These are phyloP conservation scores for Globisporangium solare DNA, from an alignment of 352 stramenopile species.

Conservation along the genomic window DNA sequence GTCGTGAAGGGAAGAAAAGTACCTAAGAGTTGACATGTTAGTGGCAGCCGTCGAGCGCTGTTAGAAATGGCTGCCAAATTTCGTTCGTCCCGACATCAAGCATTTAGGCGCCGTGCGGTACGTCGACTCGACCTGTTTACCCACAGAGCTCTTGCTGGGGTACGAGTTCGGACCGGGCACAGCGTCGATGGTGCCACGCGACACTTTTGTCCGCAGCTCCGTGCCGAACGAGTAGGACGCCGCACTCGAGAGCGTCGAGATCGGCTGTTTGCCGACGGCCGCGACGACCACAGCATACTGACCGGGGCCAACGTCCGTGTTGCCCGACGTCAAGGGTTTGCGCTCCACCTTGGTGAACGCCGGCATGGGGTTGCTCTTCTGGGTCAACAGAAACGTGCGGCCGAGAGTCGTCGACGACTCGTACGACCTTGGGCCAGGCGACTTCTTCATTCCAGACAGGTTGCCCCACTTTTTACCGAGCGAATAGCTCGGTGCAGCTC, in stretches of 20 bases:
- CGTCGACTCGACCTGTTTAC: slow-evolving; percentile 58
- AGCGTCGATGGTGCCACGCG: slow-evolving; percentile 20
- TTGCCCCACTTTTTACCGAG: slow-evolving; percentile 71
- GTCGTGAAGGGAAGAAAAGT: not conserved
- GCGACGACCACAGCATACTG: slow-evolving; percentile 71
- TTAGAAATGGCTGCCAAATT: slow-evolving; percentile 76
- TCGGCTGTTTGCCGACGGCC: slow-evolving; percentile 54
- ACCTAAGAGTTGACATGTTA: not conserved
- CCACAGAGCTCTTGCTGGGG: slow-evolving; percentile 52
- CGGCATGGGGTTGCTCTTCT: slow-evolving; percentile 52
- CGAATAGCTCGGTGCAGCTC: slow-evolving; percentile 58
- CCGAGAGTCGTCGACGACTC: slow-evolving; percentile 55
- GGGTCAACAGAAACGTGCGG: slow-evolving; percentile 64
- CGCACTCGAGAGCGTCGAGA: slow-evolving; percentile 53
- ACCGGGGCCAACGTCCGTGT: slow-evolving; percentile 57
- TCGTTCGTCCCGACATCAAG: slow-evolving; percentile 77
- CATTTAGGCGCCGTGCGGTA: slow-evolving; percentile 59
- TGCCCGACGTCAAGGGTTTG: slow-evolving; percentile 44
- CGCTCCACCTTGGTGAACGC: slow-evolving; percentile 69
- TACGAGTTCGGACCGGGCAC: slow-evolving; percentile 47
- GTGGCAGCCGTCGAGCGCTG: too few relatives aligned
- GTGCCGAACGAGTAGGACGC: slow-evolving; percentile 69
- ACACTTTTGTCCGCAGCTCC: slow-evolving; percentile 39
- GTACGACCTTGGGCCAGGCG: slow-evolving; percentile 56
- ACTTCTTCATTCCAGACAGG: slow-evolving; percentile 38